Evolutionary conservation across 2,329 filamentous ascomycete genomes (phyloP).

Genomic region (Colletotrichum magnum): DNA sequence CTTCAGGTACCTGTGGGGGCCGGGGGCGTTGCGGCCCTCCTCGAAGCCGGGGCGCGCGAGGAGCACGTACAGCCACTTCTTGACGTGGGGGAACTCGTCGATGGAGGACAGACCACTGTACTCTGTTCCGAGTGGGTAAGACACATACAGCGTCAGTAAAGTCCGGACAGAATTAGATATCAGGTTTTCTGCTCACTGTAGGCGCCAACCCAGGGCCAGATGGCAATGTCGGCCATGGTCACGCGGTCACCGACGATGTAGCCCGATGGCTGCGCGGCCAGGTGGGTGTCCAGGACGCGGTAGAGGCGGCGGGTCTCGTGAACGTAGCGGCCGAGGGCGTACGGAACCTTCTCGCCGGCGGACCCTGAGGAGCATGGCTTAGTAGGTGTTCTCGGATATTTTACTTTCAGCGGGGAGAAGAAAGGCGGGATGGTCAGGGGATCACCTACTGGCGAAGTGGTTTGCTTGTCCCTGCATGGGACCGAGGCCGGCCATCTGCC

Average conservation of each 20-base stretch:
- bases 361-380: conserved; percentile 64
- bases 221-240: conserved; percentile 84
- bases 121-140: too few species aligned
- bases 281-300: conserved; percentile 80
- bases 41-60: conserved; percentile 79
- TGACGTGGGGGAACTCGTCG: conserved; percentile 80
- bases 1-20: conserved; percentile 72
- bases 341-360: conserved; percentile 85
- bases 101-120: conserved; percentile 66
- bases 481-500: conserved; percentile 84
- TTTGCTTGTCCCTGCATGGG: conserved; percentile 90
- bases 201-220: conserved; percentile 81
- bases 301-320: conserved; percentile 90
- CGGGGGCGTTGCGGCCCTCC: conserved; percentile 81
- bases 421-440: too few species aligned
- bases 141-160: too few species aligned
- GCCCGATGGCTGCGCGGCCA: conserved; percentile 68
- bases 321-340: conserved; percentile 85
- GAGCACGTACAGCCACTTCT: conserved; percentile 83
- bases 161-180: too few species aligned
- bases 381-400: background rate
- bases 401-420: too few species aligned
- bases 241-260: conserved; percentile 77
- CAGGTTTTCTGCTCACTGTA: conserved; percentile 43
- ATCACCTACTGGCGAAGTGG: conserved; percentile 77